Base-by-base conservation (phyloP, 2,329 filamentous ascomycete species). In the Akanthomyces uredinophilus region DNA sequence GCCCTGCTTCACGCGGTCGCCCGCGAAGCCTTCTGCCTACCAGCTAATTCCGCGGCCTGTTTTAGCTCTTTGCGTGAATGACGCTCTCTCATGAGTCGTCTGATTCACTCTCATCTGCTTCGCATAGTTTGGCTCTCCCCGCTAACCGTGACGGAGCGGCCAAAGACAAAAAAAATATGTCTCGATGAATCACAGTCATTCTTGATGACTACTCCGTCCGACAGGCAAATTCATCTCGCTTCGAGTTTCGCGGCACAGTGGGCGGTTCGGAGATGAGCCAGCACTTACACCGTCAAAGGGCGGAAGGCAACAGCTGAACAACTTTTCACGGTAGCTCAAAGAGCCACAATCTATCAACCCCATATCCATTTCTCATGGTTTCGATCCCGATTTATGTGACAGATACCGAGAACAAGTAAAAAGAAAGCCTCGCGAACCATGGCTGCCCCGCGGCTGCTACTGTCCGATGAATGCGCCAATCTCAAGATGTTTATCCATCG, bases 391-490 rank as follows among this genome's bases (percentile, higher is more conserved):
- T 39, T 39, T 3, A 39, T 39, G 37, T 35, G 11, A 39, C 37
- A 4, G 14, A 39, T 16, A 39, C 37, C 14, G 13, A 39, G 16
- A 39, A 32, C 32, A 35, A 35, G 1, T 35, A 35, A 35, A 5
- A 35, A 29, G 27, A 35, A 35, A 8, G 32, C 32, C 6, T 35
- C 32, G 32, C 4, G 32, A 32, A 37, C 22, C 2, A 14, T 18
- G 5, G 24, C 37, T 24, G 20, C 13, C 35, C 37, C 37, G 11
- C 49, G 2, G 7, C 16, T 35, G 43, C 54, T 22, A 11, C 32
- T 39, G 43, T 35, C 39, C 57, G 57, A 60, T 60, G 57, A 27
- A 11, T 37, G 24, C 57, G 47, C 47, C 37, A 52, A 44, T 35
- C 8, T 52, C 41, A 20, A 60, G 58, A 60, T 60, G 58, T 3